Percentiles rank a stretch among this genome's conserved stretches.
Evolutionary conservation across 805 yeast genomes (phyloP).

Genomic region (Wickerhamia fluorescens): DNA sequence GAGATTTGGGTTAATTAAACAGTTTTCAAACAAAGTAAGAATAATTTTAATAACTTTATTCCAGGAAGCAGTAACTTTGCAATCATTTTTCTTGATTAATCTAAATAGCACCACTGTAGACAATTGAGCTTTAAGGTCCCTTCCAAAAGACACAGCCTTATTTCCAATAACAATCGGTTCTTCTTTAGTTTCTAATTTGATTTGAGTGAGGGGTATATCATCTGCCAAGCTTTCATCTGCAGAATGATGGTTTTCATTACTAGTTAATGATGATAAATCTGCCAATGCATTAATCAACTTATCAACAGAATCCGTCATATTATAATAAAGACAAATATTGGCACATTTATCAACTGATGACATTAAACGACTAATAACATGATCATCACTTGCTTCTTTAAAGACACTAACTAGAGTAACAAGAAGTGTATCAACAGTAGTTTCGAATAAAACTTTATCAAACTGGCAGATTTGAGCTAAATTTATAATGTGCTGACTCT

Average conservation of each 20-base stretch:
- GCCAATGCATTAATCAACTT: slow-evolving; percentile 60
- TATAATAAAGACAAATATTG: slow-evolving; percentile 61
- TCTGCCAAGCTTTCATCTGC: slow-evolving; percentile 16
- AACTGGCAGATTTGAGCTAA: slow-evolving; percentile 41
- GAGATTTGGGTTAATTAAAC: slow-evolving; percentile 55
- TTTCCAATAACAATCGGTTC: slow-evolving; percentile 71
- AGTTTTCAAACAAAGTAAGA: slow-evolving; percentile 61
- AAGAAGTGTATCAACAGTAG: slow-evolving; percentile 56
- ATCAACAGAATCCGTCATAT: slow-evolving; percentile 51
- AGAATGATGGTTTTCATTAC: neutral
- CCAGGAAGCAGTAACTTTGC: slow-evolving; percentile 55
- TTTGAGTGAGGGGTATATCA: slow-evolving; percentile 29
- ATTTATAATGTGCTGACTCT: slow-evolving; percentile 6
- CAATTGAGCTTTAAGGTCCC: slow-evolving; percentile 86
- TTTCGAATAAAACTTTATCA: slow-evolving; percentile 65
- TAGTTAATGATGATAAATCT: slow-evolving; percentile 57
- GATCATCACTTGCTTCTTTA: slow-evolving; percentile 85
- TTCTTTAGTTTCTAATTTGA: slow-evolving; percentile 45
- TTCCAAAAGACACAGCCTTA: slow-evolving; percentile 75
- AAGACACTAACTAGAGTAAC: slow-evolving; percentile 72
- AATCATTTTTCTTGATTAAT: slow-evolving; percentile 53
- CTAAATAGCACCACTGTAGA: slow-evolving; percentile 82
- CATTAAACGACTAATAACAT: slow-evolving; percentile 78
- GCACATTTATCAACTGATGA: slow-evolving; percentile 84
- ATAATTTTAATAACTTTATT: slow-evolving; percentile 49